A percentile compares a stretch with the other conserved stretches of the same genome.
These are phyloP conservation scores for Thermothelomyces thermophilus DNA, from an alignment of 2,329 filamentous ascomycete genomes.

Conservation along the genomic window DNA sequence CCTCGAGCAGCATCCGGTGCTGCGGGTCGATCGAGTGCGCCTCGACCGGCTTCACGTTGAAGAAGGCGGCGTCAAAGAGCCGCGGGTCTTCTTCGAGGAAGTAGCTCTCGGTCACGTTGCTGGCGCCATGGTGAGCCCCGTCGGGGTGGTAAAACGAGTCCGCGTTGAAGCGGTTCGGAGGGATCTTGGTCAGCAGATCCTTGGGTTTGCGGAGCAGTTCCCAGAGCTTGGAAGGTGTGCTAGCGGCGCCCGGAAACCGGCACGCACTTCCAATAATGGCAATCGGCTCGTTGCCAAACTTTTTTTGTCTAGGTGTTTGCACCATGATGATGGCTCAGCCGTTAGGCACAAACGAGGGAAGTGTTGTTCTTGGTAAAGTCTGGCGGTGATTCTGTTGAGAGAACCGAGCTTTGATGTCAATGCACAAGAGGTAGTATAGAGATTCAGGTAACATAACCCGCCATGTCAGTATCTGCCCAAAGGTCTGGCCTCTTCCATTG, in stretches of 20 bases:
- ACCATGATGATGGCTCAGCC: no score
- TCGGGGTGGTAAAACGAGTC: conserved; percentile 16
- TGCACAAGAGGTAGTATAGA: no score
- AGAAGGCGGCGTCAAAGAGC: conserved; percentile 19
- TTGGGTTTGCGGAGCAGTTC: conserved; percentile 22
- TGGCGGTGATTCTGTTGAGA: no score
- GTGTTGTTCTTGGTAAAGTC: no score
- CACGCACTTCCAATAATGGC: conserved; percentile 29
- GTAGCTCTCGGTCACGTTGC: conserved; percentile 12
- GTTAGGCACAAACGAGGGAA: no score
- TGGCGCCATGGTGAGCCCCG: conserved; percentile 6
- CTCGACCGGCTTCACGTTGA: conserved; percentile 14
- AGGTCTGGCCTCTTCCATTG: no score
- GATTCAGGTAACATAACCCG: no score
- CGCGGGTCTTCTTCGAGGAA: conserved; percentile 11
- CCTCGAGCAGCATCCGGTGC: conserved; percentile 17
- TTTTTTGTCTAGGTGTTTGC: no score
- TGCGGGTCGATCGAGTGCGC: conserved; percentile 19
- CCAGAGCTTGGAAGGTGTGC: conserved; percentile 27
- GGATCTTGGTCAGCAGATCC: conserved; percentile 5
- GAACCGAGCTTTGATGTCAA: no score
- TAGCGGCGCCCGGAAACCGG: conserved; percentile 26
- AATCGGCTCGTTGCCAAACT: no score
- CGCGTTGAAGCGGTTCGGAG: conserved; percentile 5
- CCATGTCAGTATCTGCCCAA: no score